phyloP scores from a whole-genome alignment of 1,139 yeast genomes.

The Pichia sp. region DNA sequence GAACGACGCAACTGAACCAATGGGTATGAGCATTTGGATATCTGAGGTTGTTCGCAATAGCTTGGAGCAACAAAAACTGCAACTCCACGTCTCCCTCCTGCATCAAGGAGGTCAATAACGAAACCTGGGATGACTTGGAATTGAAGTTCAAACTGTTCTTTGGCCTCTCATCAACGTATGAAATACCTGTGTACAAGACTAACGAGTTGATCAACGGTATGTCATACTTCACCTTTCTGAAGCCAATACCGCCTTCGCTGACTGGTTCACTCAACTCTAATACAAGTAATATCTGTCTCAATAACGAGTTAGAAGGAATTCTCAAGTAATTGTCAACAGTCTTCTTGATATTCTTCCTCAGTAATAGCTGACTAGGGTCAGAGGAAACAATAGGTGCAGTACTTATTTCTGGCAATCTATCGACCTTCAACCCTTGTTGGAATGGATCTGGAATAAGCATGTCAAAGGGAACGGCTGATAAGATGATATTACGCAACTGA shows the following conservation, averaged over 20 bases:
- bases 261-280: constrained; percentile 51
- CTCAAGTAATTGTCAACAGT: constrained; percentile 76
- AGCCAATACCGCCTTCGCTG: constrained; percentile 65
- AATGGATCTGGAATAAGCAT: constrained; percentile 76
- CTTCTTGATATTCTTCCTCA: constrained; percentile 48
- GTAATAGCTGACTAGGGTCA: constrained; percentile 60
- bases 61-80: constrained; percentile 69
- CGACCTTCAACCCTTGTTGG: constrained; percentile 67
- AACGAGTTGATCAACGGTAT: constrained; percentile 68
- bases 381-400: constrained; percentile 58
- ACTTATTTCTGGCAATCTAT: constrained; percentile 57
- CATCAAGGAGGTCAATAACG: constrained; percentile 63
- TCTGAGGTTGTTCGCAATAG: constrained; percentile 84
- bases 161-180: constrained; percentile 59
- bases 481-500: constrained; percentile 78
- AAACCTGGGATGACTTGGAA: constrained; percentile 66
- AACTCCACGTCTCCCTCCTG: constrained; percentile 66
- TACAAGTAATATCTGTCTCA: constrained; percentile 60
- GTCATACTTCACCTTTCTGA: constrained; percentile 54
- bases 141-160: constrained; percentile 44
- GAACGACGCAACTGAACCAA: constrained; percentile 73
- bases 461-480: constrained; percentile 72
- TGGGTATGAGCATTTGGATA: constrained; percentile 91
- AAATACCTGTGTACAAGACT: constrained; percentile 74
- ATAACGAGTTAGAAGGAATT: constrained; percentile 66